Evolutionary conservation across 1,284 basidiomycete genomes (phyloP).

Genomic region (Leccinum fuscescens): DNA sequence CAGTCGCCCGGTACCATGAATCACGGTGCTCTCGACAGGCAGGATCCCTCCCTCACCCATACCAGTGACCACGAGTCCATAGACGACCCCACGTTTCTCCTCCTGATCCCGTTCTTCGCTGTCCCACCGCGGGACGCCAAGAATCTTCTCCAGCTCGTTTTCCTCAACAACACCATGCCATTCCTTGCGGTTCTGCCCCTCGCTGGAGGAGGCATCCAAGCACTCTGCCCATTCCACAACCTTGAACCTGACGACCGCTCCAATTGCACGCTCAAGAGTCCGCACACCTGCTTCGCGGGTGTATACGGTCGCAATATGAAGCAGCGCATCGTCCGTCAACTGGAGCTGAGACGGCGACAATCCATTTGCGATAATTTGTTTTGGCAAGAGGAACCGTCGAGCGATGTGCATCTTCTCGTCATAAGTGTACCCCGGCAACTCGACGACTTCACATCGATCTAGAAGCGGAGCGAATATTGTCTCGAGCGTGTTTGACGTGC

Average conservation of each 20-base stretch:
- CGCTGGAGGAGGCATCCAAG: slow-evolving; percentile 44
- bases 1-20: slow-evolving; percentile 70
- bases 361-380: slow-evolving; percentile 75
- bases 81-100: slow-evolving; percentile 71
- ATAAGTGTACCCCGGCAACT: slow-evolving; percentile 80
- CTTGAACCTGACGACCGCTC: slow-evolving; percentile 81
- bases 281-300: slow-evolving; percentile 93
- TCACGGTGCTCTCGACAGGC: slow-evolving; percentile 75
- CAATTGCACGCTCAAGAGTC: slow-evolving; percentile 84
- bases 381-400: slow-evolving; percentile 80
- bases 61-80: slow-evolving; percentile 86
- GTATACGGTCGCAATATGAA: slow-evolving; percentile 73
- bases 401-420: slow-evolving; percentile 92
- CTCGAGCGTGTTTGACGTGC: slow-evolving; percentile 83
- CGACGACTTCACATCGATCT: slow-evolving; percentile 72
- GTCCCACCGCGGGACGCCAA: slow-evolving; percentile 82
- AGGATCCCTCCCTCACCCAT: slow-evolving; percentile 86
- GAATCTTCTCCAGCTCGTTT: slow-evolving; percentile 78
- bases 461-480: slow-evolving; percentile 84
- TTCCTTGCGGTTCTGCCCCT: slow-evolving; percentile 24
- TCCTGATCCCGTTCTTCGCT: slow-evolving; percentile 75
- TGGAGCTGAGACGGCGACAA: slow-evolving; percentile 53
- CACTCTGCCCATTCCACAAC: slow-evolving; percentile 86
- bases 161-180: slow-evolving; percentile 69
- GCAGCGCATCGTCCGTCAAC: slow-evolving; percentile 52